phyloP scores from a whole-genome alignment of 2,329 filamentous ascomycete genomes.

The Aspergillus ochraceoroseus region DNA sequence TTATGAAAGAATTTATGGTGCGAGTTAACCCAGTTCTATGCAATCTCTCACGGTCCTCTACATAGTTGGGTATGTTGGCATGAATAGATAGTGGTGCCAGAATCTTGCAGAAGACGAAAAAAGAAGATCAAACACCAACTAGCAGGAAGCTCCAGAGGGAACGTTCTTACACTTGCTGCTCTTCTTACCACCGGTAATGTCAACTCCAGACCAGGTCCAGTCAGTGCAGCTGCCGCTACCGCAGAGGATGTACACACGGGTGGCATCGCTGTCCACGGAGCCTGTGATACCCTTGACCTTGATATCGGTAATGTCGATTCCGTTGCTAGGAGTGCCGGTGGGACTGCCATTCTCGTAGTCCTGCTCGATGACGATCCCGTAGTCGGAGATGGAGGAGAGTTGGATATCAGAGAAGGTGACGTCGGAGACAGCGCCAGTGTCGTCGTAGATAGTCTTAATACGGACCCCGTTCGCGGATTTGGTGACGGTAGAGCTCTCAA shows the following conservation, averaged over 20 bases:
- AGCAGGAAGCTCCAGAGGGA: conserved; percentile 35
- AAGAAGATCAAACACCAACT: too few species aligned
- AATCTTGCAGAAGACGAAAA: too few species aligned
- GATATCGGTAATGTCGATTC: conserved; percentile 39
- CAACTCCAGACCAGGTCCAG: conserved; percentile 48
- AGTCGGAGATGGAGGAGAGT: background rate
- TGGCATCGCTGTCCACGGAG: conserved; percentile 30
- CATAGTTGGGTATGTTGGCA: too few species aligned
- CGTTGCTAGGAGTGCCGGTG: conserved; percentile 36
- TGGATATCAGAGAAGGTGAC: conserved; percentile 52
- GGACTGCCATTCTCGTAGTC: conserved; percentile 51
- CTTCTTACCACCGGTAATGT: conserved; percentile 50
- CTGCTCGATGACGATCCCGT: conserved; percentile 57
- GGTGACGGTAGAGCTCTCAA: conserved; percentile 47
- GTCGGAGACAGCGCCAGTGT: conserved; percentile 50
- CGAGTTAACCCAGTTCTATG: too few species aligned
- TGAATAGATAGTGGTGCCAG: too few species aligned
- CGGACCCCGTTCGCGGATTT: conserved; percentile 36
- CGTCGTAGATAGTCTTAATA: conserved; percentile 51
- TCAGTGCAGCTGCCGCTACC: conserved; percentile 47
- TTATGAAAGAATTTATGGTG: too few species aligned
- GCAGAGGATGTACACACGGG: conserved; percentile 52
- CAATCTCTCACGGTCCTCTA: too few species aligned
- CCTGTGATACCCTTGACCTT: conserved; percentile 37
- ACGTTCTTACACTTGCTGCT: conserved; percentile 42